phyloP scores from a whole-genome alignment of 495 filamentous ascomycete species.

The Penicillium pancosmium region DNA sequence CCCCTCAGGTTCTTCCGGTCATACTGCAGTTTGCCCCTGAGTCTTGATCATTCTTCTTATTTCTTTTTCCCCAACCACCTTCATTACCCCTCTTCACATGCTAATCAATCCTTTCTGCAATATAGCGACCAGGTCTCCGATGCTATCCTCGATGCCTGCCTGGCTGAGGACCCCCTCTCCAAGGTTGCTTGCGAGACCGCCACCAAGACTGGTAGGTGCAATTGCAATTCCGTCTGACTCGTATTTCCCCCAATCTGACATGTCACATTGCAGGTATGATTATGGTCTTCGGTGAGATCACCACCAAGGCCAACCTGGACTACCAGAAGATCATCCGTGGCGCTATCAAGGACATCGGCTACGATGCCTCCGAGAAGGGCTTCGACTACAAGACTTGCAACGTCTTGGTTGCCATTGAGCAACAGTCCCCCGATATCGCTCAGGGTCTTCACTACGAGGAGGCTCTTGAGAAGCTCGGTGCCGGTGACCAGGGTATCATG shows the following conservation, averaged over 20 bases:
- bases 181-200: conserved; percentile 99
- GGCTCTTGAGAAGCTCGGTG: conserved; percentile 95
- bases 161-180: conserved; percentile 90
- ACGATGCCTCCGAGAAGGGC: conserved; percentile 94
- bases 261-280: conserved; percentile 68
- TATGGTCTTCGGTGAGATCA: conserved; percentile 99
- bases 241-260: conserved; percentile 21
- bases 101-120: conserved; percentile 18
- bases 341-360: conserved; percentile 97
- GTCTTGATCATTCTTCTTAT: too few species aligned
- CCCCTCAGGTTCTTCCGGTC: too few species aligned
- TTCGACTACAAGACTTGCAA: conserved; percentile 99
- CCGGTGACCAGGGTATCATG: conserved; percentile 99
- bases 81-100: neutral
- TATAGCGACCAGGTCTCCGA: conserved; percentile 93
- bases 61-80: neutral
- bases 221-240: conserved; percentile 7
- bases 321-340: conserved; percentile 97
- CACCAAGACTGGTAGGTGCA: conserved; percentile 83
- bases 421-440: conserved; percentile 98
- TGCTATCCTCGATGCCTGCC: conserved; percentile 97
- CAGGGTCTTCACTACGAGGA: conserved; percentile 97
- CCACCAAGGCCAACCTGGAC: conserved; percentile 91
- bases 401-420: conserved; percentile 97
- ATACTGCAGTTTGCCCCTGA: too few species aligned